phyloP scores from a whole-genome alignment of 106 monocot species.

The Chionographis japonica region DNA sequence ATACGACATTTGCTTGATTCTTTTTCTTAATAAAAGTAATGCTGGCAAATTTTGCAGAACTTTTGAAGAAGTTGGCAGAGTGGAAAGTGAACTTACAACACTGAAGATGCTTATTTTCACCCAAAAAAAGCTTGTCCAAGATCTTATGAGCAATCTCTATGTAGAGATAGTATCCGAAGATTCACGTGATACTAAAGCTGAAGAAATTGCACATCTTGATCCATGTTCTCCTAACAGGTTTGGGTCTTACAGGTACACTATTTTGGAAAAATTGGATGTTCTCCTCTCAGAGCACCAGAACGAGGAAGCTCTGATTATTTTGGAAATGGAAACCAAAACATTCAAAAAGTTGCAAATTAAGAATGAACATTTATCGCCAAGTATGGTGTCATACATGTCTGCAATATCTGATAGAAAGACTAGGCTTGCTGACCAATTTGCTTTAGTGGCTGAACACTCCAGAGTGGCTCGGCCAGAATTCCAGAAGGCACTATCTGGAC shows the following conservation, averaged over 20 bases:
- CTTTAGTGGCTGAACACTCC: conserved; percentile 26
- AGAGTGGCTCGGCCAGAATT: conserved; percentile 32
- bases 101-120: conserved; percentile 28
- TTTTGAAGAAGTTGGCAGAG: conserved; percentile 28
- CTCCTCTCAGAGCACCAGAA: conserved; percentile 32
- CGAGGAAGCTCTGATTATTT: conserved; percentile 22
- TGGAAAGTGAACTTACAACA: conserved; percentile 23
- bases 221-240: conserved; percentile 6
- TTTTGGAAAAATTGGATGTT: conserved; percentile 35
- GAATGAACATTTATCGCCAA: conserved; percentile 10
- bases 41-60: conserved; percentile 15
- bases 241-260: conserved; percentile 9
- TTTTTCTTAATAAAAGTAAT: too few relatives aligned
- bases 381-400: conserved; percentile 11
- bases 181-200: conserved; percentile 3
- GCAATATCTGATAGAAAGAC: conserved; percentile 25
- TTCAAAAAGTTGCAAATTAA: conserved; percentile 19
- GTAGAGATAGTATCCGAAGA: conserved; percentile 7
- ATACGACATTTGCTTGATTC: too few relatives aligned
- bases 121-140: conserved; percentile 30
- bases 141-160: conserved; percentile 18
- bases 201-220: conserved; percentile 15
- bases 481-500: conserved; percentile 24
- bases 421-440: conserved; percentile 29
- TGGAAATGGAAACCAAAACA: conserved; percentile 18